Evolutionary conservation across 2,329 filamentous ascomycete genomes (phyloP).

Genomic region (Neoscytalidium dimidiatum): DNA sequence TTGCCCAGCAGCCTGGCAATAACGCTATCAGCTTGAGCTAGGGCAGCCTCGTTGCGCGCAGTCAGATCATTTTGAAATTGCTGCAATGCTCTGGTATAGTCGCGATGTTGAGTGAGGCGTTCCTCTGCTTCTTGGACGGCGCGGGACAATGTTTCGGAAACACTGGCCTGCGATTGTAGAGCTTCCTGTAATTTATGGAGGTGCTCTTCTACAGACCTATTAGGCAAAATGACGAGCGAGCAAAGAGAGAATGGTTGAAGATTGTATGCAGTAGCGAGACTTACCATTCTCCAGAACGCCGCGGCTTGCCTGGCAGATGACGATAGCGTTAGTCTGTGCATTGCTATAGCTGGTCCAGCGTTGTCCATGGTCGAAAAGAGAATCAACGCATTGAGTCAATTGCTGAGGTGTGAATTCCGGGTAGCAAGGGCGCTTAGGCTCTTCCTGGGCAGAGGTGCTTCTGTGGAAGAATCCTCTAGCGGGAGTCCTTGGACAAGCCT

Average conservation of each 20-base stretch:
- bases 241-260: not conserved
- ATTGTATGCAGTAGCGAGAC: not conserved
- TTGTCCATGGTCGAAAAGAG: constrained; percentile 56
- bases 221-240: not conserved
- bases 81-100: constrained; percentile 27
- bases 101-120: constrained; percentile 28
- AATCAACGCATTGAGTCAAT: constrained; percentile 55
- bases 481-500: constrained; percentile 30
- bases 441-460: constrained; percentile 21
- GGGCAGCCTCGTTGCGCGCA: not conserved
- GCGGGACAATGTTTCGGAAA: constrained; percentile 28
- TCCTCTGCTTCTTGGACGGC: constrained; percentile 29
- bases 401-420: constrained; percentile 33
- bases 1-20: constrained; percentile 2
- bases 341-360: constrained; percentile 68
- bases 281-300: constrained; percentile 58
- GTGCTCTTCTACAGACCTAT: constrained; percentile 25
- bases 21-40: not conserved
- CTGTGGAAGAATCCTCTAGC: constrained; percentile 27
- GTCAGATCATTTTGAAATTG: constrained; percentile 24
- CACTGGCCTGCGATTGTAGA: constrained; percentile 28
- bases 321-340: constrained; percentile 60
- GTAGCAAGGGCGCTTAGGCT: constrained; percentile 32
- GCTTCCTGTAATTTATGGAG: constrained; percentile 36
- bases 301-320: constrained; percentile 64